Evolutionary conservation across 139 green algal species (phyloP), one percentile per base, ranked within the genome.

Genomic region (Limnomonas spitsbergensis): DNA sequence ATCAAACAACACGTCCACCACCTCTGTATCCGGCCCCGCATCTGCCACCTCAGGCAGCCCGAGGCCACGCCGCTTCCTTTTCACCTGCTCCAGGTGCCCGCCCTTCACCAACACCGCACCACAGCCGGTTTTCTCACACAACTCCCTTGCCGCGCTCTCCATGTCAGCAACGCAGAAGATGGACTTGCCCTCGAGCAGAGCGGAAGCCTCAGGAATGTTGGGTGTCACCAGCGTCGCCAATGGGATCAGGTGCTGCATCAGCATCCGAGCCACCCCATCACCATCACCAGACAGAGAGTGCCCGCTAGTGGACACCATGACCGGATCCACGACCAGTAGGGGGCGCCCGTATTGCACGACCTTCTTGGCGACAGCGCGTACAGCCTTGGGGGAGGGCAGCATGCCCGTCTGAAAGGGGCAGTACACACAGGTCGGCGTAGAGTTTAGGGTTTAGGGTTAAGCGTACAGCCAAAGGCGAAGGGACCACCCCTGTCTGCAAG

Each of bases 231-330:
- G 74, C 4, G 89, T 91, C 0, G 89, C 92, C 66, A 97, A 79
- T 0, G 94, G 95, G 14, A 97, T 78, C 52, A 99, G 86, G 38
- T 86, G 39, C 20, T 75, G 2, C 35, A 85, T 76, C 31, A 97
- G 72, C 0, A 86, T 91, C 2, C 76, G 56, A 2, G 81, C 87
- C 4, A 93, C 90, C 39, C 73, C 56, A 2, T 78, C 83, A n/a
- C n/a, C n/a, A n/a, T n/a, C n/a, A n/a, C n/a, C n/a, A 26, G 90
- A 88, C 52, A 98, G 89, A 0, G 76, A 38, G 53, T 96, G 86
- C 4, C 95, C 95, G 68, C 85, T 94, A 75, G 94, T 98, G 7
- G 93, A 90, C 0, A 98, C 87, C 79, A 98, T 83, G 29, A 98
- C 95, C 3, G 95, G 95, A 83, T 98, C 95, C 4, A 98, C 90